These are phyloP conservation scores for Spergularia marina DNA, from an alignment of 148 eudicot species.

Conservation along the genomic window DNA sequence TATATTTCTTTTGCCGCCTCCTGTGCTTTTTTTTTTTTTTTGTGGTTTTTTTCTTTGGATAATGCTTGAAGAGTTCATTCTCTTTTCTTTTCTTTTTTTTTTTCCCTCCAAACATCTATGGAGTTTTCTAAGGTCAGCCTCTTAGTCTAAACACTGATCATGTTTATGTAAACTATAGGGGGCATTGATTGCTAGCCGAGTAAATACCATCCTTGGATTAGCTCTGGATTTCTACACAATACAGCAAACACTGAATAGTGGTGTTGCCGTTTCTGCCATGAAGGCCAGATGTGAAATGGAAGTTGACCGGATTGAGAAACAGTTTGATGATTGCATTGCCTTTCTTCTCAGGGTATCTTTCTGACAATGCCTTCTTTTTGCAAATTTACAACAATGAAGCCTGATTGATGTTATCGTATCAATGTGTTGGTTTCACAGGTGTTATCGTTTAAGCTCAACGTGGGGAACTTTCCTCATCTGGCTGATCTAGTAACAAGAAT, in stretches of 20 bases:
- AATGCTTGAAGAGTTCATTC: not conserved
- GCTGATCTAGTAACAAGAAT: constrained; percentile 91
- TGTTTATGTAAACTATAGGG: constrained; percentile 39
- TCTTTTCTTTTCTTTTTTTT: constrained; percentile 2
- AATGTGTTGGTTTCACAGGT: constrained; percentile 51
- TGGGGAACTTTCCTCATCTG: constrained; percentile 91
- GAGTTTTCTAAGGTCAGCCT: not conserved
- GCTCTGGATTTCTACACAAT: constrained; percentile 78
- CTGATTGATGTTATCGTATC: not conserved
- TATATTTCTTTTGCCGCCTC: constrained; percentile 4
- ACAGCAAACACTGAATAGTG: constrained; percentile 67
- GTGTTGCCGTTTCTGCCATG: constrained; percentile 73
- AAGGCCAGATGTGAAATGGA: constrained; percentile 91
- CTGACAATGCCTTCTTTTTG: not conserved
- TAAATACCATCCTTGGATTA: constrained; percentile 83
- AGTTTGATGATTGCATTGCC: constrained; percentile 95
- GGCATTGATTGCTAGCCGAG: constrained; percentile 92
- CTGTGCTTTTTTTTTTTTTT: not conserved
- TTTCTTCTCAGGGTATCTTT: constrained; percentile 86
- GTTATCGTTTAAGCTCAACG: constrained; percentile 85
- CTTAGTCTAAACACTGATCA: not conserved
- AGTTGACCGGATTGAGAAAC: constrained; percentile 81
- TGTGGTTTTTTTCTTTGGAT: not conserved
- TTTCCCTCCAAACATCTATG: not conserved
- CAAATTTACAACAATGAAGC: not conserved